Evolutionary conservation across 257 asterid genomes (phyloP).

Genomic region (Solanum chiquidenum): DNA sequence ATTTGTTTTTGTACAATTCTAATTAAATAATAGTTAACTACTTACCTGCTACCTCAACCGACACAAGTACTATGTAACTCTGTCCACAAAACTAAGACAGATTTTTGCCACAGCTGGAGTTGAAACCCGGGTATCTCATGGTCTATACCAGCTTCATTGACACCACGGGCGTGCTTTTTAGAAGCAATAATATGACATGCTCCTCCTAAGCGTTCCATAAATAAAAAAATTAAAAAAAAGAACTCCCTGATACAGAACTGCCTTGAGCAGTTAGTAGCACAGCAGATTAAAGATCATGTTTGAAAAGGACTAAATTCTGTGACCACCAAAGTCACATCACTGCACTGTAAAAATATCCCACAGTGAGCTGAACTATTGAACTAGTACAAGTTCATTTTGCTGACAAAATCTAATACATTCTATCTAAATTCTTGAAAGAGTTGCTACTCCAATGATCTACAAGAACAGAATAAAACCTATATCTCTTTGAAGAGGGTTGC

Average conservation of each 20-base stretch:
- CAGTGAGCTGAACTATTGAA: background rate
- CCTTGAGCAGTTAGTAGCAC: background rate
- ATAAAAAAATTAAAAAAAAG: too few species aligned
- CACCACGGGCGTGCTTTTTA: background rate
- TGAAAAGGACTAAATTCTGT: background rate
- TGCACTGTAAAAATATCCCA: background rate
- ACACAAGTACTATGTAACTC: background rate
- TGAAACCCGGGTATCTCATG: background rate
- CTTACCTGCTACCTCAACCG: background rate
- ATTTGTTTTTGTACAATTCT: background rate
- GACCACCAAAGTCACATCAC: background rate
- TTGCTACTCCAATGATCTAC: slow-evolving; percentile 23
- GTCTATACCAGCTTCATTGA: background rate
- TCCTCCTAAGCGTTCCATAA: background rate
- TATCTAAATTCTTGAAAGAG: slow-evolving; percentile 21
- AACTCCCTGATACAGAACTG: background rate
- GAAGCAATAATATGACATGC: background rate
- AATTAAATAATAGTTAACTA: background rate
- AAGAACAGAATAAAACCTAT: background rate
- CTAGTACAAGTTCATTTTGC: slow-evolving; percentile 1
- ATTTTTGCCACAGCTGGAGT: background rate
- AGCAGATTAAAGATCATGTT: background rate
- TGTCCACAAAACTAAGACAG: background rate
- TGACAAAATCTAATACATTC: background rate
- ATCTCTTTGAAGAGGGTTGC: slow-evolving; percentile 12